A percentile compares a stretch with the other conserved stretches of the same genome.
phyloP scores from a whole-genome alignment of 2,329 filamentous ascomycete species.

The Lecanicillium sp. region DNA sequence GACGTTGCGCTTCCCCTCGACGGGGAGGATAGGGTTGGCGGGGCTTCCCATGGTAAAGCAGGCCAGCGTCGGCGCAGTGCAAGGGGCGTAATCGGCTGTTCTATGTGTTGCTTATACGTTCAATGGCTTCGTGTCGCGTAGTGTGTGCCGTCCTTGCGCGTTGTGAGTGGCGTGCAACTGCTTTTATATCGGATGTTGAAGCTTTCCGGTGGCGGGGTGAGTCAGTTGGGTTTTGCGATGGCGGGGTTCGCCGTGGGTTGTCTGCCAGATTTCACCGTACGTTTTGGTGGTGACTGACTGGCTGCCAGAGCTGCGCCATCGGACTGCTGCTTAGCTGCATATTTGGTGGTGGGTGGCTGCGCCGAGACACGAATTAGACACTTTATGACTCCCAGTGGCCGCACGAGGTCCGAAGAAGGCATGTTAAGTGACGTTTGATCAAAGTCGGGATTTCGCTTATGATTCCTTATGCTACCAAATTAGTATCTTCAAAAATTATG shows the following conservation, averaged over 20 bases:
- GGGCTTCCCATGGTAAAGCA: conserved; percentile 6
- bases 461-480: too few relatives aligned
- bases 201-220: conserved; percentile 7
- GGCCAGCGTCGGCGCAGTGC: conserved; percentile 2
- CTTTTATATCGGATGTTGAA: conserved; percentile 3
- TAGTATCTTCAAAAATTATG: too few relatives aligned
- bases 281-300: too few relatives aligned
- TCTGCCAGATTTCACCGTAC: conserved; percentile 5
- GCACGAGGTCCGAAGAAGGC: too few relatives aligned
- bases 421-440: too few relatives aligned
- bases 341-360: background rate
- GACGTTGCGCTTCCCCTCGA: conserved; percentile 73
- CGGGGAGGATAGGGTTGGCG: conserved; percentile 47
- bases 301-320: background rate
- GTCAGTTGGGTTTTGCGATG: conserved; percentile 9
- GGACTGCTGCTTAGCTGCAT: conserved; percentile 8
- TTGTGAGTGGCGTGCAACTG: background rate
- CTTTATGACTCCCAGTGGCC: too few relatives aligned
- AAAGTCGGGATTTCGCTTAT: too few relatives aligned
- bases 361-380: too few relatives aligned
- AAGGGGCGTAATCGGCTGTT: background rate
- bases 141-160: background rate
- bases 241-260: conserved; percentile 7
- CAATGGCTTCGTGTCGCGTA: background rate
- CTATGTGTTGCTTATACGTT: background rate